Conservation (phyloP, 140 eudicot species). For the Cichorium intybus region DNA sequence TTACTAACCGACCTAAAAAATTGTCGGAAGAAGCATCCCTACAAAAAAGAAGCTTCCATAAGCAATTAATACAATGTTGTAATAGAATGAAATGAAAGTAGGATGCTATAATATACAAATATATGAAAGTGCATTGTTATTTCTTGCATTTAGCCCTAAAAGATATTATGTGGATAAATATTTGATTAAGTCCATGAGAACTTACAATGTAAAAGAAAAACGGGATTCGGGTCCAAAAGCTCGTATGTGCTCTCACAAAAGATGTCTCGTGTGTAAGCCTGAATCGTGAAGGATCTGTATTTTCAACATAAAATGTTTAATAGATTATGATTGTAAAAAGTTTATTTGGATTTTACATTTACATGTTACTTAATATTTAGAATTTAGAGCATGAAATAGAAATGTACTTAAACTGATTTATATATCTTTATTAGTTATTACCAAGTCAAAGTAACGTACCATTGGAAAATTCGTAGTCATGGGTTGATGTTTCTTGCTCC, state of each 20-base stretch:
- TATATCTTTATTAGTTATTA: not conserved
- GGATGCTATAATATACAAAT: not conserved
- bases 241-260: constrained; percentile 61
- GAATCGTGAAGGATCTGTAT: constrained; percentile 66
- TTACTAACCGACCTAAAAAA: constrained; percentile 66
- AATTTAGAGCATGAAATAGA: too few relatives aligned
- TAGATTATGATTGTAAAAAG: not conserved
- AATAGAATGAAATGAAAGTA: not conserved
- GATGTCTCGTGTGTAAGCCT: constrained; percentile 72
- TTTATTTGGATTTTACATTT: too few relatives aligned
- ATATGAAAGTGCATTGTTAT: not conserved
- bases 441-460: constrained; percentile 39
- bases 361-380: too few relatives aligned
- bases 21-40: constrained; percentile 90
- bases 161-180: not conserved
- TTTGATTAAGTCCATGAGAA: not conserved
- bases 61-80: not conserved
- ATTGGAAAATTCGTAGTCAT: constrained; percentile 63
- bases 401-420: not conserved
- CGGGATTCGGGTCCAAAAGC: constrained; percentile 54
- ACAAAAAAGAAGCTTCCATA: constrained; percentile 12
- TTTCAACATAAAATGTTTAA: not conserved
- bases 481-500: constrained; percentile 78
- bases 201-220: constrained; percentile 59
- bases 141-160: not conserved